Percentiles rank a stretch among this genome's conserved stretches.
Conservation (phyloP, 352 stramenopile genomes). For the Phytophthora litchii region DNA sequence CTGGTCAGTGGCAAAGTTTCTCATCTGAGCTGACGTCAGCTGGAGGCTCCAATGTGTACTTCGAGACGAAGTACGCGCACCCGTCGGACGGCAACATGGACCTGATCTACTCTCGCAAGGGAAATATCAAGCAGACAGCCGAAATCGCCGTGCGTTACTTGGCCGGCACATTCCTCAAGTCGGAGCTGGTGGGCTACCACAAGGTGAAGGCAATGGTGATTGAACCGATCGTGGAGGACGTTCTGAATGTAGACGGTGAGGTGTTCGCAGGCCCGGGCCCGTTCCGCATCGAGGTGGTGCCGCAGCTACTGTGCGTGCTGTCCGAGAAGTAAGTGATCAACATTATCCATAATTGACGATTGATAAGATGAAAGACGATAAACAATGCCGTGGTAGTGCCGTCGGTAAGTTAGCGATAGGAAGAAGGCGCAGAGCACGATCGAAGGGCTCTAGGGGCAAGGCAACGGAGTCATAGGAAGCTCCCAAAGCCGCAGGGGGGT, state of each 20-base stretch:
- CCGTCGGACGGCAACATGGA: slow-evolving; percentile 84
- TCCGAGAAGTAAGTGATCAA: slow-evolving; percentile 70
- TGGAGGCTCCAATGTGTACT: slow-evolving; percentile 80
- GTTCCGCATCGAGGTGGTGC: slow-evolving; percentile 80
- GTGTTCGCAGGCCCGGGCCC: slow-evolving; percentile 63
- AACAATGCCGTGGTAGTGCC: slow-evolving; percentile 19
- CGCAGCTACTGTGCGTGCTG: slow-evolving; percentile 68
- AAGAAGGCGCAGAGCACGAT: slow-evolving; percentile 24
- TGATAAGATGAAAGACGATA: slow-evolving; percentile 18
- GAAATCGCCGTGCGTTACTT: slow-evolving; percentile 65
- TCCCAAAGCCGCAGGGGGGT: slow-evolving; percentile 11
- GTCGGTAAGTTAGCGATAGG: slow-evolving; percentile 21
- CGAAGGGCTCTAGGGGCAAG: slow-evolving; percentile 25
- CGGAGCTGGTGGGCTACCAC: slow-evolving; percentile 67
- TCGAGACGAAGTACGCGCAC: slow-evolving; percentile 81
- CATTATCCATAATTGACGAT: slow-evolving; percentile 33
- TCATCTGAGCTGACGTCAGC: slow-evolving; percentile 55
- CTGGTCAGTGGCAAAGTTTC: slow-evolving; percentile 56
- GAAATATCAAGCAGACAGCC: slow-evolving; percentile 45
- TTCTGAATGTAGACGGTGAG: slow-evolving; percentile 82
- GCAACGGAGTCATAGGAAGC: slow-evolving; percentile 22
- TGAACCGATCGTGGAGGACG: slow-evolving; percentile 59
- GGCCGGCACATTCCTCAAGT: slow-evolving; percentile 59
- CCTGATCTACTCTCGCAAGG: slow-evolving; percentile 71
- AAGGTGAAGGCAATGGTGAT: slow-evolving; percentile 85